Base-by-base conservation (phyloP, 176 grass and related monocot genomes). In the Microstegium vimineum region DNA sequence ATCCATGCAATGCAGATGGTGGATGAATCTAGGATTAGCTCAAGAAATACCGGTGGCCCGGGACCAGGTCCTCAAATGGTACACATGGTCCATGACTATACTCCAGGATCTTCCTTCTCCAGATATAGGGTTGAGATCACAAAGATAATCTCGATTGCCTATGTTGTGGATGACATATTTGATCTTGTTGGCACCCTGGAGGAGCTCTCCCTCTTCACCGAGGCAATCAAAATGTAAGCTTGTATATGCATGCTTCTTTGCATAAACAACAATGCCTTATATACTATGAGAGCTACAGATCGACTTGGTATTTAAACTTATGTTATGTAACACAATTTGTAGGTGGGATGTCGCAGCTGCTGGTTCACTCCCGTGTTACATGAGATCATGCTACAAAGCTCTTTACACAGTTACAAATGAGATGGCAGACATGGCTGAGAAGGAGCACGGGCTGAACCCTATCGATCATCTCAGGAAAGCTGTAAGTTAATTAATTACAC, bases 91-190 rank as follows among this genome's bases (percentile, higher is more conserved):
- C 0, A 76, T 91, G 88, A 85, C 80, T 4, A 0, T 6, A 22
- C 34, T 96, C 2, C 77, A 75, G 5, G 73, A 30, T 25, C 47
- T 9, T 85, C 84, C 36, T 76, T 76, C 51, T 96, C 94, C 1
- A 79, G 68, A 52, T 86, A 89, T 16, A 45, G 94, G 36, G 66
- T 89, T 34, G 80, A 84, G 61, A 28, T 91, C 18, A 85, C 88
- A 64, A 97, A 97, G 77, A 65, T 86, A 10, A 75, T 89, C 18
- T 79, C 94, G 0, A 87, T 96, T 23, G 12, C 89, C 16, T 96
- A 96, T 40, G 35, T 89, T 40, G 82, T 96, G 31, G 94, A 96
- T 85, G 94, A 97, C 75, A 93, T 97, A 16, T 97, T 87, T 85
- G 94, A 97, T 40, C 47, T 91, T 27, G 34, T 80, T 23, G 86